Base-by-base conservation (phyloP, 2,329 filamentous ascomycete genomes). In the Colletotrichum tamarilloi region DNA sequence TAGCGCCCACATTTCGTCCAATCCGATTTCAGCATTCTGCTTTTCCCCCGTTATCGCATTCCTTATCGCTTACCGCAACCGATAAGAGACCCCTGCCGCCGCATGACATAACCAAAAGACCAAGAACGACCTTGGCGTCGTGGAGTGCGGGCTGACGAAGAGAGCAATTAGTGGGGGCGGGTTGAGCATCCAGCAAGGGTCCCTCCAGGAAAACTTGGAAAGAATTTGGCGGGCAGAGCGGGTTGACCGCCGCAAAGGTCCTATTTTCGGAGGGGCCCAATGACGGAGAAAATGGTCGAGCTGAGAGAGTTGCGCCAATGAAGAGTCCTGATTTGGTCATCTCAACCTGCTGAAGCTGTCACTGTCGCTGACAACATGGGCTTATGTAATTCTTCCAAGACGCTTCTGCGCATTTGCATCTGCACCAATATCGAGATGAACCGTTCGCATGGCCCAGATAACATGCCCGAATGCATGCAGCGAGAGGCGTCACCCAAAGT, bases 51-150 rank as follows among this genome's bases (percentile, higher is more conserved):
- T 35, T 9, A 22, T 46, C 42, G 67, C 72, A 74, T 74, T 68
- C 72, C 62, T 72, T 74, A 74, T 74, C 71, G 57, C 56, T 35
- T 56, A 62, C 62, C 46, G 62, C 64, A 52, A 2, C 38, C 58
- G 71, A 74, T 74, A 72, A 74, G 55, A 57, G 62, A 72, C 62
- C 71, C 62, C 16, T 42, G 16, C 38, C 38, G 16, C 38, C 67
- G 71, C 71, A 74, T 74, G 71, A 74, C 71, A 74, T 72, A 66
- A 57, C 70, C 66, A 46, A 64, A 64, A 30, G 66, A 35, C 32
- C 55, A 42, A 64, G 28, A 35, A 11, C 57, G 57, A 26, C 24
- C 70, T 73, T 69, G 66, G 66, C 59, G 42, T 30, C 26, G 55
- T 24, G 9, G 46, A n/a, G 32, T 24, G 58, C 35, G 26, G 30